These are phyloP conservation scores for Aureococcus anophagefferens DNA, from an alignment of 108 stramenopile genomes.

Conservation along the genomic window DNA sequence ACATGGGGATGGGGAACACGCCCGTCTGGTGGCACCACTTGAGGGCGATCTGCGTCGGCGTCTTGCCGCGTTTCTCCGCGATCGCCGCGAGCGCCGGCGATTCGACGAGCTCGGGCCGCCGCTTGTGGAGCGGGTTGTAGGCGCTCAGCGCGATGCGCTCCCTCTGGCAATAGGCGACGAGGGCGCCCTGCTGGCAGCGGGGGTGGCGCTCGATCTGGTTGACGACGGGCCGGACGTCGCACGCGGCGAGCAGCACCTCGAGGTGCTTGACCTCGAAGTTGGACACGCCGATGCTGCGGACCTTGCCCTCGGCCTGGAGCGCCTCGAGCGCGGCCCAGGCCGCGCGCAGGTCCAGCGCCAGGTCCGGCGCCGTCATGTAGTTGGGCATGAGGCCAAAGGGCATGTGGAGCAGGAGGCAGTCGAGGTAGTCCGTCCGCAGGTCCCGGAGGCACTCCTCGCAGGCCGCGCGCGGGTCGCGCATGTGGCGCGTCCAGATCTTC, in stretches of 20 bases:
- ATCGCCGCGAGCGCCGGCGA: conserved; percentile 3
- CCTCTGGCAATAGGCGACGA: neutral
- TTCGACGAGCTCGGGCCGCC: neutral
- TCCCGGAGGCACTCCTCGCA: too few species aligned
- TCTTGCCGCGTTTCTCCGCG: conserved; percentile 9
- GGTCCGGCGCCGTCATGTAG: too few species aligned
- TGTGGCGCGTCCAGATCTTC: too few species aligned
- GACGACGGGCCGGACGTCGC: conserved; percentile 2
- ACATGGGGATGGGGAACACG: conserved; percentile 5
- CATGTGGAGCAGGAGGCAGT: too few species aligned
- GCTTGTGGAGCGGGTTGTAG: conserved; percentile 13
- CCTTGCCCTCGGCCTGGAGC: conserved; percentile 10
- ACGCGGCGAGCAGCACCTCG: neutral
- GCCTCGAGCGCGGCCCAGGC: conserved; percentile 17
- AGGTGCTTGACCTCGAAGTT: conserved; percentile 18
- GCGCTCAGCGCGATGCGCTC: neutral
- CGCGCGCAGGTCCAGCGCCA: neutral
- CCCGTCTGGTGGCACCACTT: conserved; percentile 20
- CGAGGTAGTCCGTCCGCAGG: too few species aligned
- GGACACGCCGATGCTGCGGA: conserved; percentile 14
- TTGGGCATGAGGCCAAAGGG: too few species aligned
- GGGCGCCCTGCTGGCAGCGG: neutral
- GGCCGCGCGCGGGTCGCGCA: too few species aligned
- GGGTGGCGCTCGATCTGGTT: conserved; percentile 17
- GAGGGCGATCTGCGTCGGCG: conserved; percentile 16